Evolutionary conservation across 305 asterid genomes (phyloP).

Genomic region (Fraxinus sp.): DNA sequence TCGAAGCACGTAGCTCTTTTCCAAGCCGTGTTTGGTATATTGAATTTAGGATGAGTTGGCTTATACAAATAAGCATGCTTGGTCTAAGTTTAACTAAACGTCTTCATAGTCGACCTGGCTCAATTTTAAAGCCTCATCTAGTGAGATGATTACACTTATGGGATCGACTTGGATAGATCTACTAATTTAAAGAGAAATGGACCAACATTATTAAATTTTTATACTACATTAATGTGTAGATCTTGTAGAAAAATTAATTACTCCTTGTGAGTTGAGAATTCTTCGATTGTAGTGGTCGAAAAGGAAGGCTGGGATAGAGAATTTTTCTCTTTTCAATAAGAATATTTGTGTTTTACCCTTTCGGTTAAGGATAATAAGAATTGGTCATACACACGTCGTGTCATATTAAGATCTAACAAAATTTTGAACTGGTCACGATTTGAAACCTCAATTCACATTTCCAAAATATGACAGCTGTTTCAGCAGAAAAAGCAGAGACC

Average conservation of each 20-base stretch:
- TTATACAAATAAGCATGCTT: not conserved
- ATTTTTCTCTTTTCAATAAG: not conserved
- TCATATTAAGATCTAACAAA: not conserved
- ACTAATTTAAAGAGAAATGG: not conserved
- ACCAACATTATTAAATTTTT: not conserved
- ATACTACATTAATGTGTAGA: not conserved
- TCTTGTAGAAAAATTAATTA: no score
- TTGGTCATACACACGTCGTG: not conserved
- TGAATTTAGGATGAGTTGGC: not conserved
- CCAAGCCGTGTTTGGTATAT: not conserved
- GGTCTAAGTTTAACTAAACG: not conserved
- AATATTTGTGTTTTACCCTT: not conserved
- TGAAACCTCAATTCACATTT: not conserved
- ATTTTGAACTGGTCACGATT: not conserved
- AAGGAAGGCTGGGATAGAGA: not conserved
- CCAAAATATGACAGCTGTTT: conserved; percentile 10
- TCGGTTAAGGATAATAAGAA: not conserved
- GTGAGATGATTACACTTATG: not conserved
- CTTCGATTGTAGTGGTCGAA: not conserved
- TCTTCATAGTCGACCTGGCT: not conserved
- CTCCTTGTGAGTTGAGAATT: not conserved
- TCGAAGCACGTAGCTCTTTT: not conserved
- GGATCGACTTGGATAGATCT: not conserved
- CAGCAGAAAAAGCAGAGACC: conserved; percentile 4
- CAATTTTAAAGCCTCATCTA: not conserved